phyloP scores from a whole-genome alignment of 257 asterid species.

The Capsicum baccatum region DNA sequence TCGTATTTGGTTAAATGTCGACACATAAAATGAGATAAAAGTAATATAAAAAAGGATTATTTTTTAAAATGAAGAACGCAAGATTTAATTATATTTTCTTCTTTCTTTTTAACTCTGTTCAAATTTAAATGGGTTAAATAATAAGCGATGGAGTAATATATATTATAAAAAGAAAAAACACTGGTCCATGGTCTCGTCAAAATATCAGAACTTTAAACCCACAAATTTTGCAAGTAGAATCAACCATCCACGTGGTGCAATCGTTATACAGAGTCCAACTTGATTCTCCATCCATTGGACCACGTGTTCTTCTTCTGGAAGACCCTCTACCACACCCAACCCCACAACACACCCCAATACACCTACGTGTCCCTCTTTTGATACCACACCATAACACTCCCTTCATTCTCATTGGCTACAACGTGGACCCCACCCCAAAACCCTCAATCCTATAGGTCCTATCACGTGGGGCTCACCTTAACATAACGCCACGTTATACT shows the following conservation, averaged over 20 bases:
- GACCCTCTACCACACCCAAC: background rate
- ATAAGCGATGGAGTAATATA: too few species aligned
- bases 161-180: too few species aligned
- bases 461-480: constrained; percentile 42
- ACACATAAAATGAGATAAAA: too few species aligned
- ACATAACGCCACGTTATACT: constrained; percentile 47
- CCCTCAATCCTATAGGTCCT: constrained; percentile 11
- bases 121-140: too few species aligned
- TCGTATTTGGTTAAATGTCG: too few species aligned
- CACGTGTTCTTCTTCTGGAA: constrained; percentile 30
- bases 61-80: too few species aligned
- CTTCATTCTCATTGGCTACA: constrained; percentile 39
- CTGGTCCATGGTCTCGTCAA: too few species aligned
- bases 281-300: constrained; percentile 14
- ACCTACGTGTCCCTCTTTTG: constrained; percentile 23
- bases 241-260: constrained; percentile 31
- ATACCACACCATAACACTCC: constrained; percentile 42
- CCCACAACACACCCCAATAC: background rate
- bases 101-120: too few species aligned
- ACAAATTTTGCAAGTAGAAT: background rate
- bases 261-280: background rate
- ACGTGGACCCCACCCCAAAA: constrained; percentile 15
- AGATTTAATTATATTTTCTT: too few species aligned
- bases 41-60: too few species aligned
- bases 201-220: background rate